Base-by-base conservation (phyloP, 768 basidiomycete species). In the Cystobasidium onofrii region DNA sequence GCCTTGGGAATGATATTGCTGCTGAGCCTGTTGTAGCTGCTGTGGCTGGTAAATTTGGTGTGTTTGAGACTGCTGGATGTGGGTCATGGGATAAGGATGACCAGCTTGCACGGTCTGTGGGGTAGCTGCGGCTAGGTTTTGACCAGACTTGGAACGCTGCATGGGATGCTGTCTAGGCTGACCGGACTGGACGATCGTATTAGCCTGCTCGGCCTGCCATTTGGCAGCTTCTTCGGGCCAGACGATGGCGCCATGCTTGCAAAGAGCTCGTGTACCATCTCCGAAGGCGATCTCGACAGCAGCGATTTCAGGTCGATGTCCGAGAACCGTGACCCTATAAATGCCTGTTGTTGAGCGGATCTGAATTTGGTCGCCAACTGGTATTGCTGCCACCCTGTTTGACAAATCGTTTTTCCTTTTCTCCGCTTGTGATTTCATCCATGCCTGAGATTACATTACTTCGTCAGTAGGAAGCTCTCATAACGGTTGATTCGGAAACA, bases 261-360 rank as follows among this genome's bases (percentile, higher is more conserved):
- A 66, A 63, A 54, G 34, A 36, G 63, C 34, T 63, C 41, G 15
- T 7, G 27, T 54, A 18, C 78, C 70, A 41, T 80, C 78, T 33
- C 77, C 78, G 89, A 91, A 93, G 7, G 90, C 80, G 2, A 94
- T 91, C 79, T 89, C 88, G 0, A 94, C 88, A 10, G 87, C 87
- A 64, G 85, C 84, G 0, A 84, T 85, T 76, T 88, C 89, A 75
- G 88, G 87, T 52, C 41, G 82, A 20, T 91, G 88, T 73, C 86
- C 85, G 17, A 90, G 79, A 41, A 95, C 83, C 4, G 87, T 88
- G 3, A 93, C 91, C 79, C 94, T 91, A 79, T 91, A 94, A 36
- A 90, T 88, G 3, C 92, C 92, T 12, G 89, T 85, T 77, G 86
- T 88, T 60, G 90, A 88, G 54, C 90, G 88, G 75, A 97, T 86